Percentiles rank a stretch among this genome's conserved stretches.
phyloP scores from a whole-genome alignment of 306 rosid genomes.

The Morella rubra region DNA sequence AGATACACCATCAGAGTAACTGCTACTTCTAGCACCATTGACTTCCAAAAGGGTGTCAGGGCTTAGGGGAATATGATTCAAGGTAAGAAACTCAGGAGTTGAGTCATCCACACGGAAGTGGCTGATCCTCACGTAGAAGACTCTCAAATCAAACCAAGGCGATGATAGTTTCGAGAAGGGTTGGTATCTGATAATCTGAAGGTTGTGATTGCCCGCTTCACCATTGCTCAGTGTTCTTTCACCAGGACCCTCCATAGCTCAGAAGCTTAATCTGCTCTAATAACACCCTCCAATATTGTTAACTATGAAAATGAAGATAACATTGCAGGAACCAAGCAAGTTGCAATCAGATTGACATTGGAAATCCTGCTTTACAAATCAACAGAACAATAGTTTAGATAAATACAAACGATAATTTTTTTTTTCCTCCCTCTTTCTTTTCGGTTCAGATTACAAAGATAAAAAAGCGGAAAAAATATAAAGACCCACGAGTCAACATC shows the following conservation, averaged over 20 bases:
- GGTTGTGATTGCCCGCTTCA: slow-evolving; percentile 40
- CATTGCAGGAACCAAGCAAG: slow-evolving; percentile 22
- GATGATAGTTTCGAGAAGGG: slow-evolving; percentile 51
- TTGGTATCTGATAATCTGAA: slow-evolving; percentile 61
- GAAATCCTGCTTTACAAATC: slow-evolving; percentile 39
- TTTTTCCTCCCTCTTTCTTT: background rate
- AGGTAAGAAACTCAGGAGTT: slow-evolving; percentile 68
- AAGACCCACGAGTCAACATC: slow-evolving; percentile 24
- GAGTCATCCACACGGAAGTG: slow-evolving; percentile 68
- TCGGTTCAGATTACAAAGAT: background rate
- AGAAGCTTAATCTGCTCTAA: slow-evolving; percentile 38
- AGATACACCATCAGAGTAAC: slow-evolving; percentile 60
- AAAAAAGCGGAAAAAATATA: background rate
- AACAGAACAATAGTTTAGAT: slow-evolving; percentile 25
- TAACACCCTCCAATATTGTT: slow-evolving; percentile 28
- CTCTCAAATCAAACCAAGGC: slow-evolving; percentile 85
- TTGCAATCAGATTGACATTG: slow-evolving; percentile 34
- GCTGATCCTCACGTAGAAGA: slow-evolving; percentile 77
- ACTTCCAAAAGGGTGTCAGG: slow-evolving; percentile 81
- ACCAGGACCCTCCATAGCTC: slow-evolving; percentile 51
- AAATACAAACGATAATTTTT: slow-evolving; percentile 9
- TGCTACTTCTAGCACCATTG: slow-evolving; percentile 73
- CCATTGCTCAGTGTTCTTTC: slow-evolving; percentile 38
- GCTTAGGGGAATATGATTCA: slow-evolving; percentile 70
- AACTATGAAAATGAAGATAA: slow-evolving; percentile 18